Base-by-base conservation (phyloP, 2,329 filamentous ascomycete species). In the Monosporascus ibericus region DNA sequence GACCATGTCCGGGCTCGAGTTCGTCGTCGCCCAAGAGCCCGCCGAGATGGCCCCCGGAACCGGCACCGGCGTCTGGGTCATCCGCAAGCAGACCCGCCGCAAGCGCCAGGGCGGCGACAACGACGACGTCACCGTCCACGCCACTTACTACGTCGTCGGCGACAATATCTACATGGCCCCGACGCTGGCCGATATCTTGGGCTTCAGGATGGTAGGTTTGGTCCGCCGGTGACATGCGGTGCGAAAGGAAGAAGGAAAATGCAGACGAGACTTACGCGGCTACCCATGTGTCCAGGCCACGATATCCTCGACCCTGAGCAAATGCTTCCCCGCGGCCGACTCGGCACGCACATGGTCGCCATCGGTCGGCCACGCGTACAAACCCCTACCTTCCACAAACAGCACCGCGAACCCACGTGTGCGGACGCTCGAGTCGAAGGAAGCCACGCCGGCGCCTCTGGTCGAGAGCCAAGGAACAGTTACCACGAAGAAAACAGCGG, bases 141-240 rank as follows among this genome's bases (percentile, higher is more conserved):
- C 78, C 5, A 77, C 78, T 2, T 87, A 86, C 63, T 87, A 85
- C 61, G 75, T 87, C 2, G 76, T 85, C 1, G 83, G 82, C 0
- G 81, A 85, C 58, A 83, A 86, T 50, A 79, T 87, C 3, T 87
- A 86, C 63, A 82, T 83, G 77, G 83, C 84, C 8, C 83, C 84
- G 2, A 78, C 77, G 1, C 60, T 86, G 24, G 77, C 75, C 2
- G 82, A 86, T 60, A 75, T 86, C 8, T 63, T 87, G 14, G 77
- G 76, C 47, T 79, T 78, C 48, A 72, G 82, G 59, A 76, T 86
- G 58, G 82, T 85, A 66, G 46, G 75, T 65, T 44, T 27, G 30
- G 11, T 34, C 11, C 30, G 11, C 30, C 9, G 30, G 30, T 14
- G 30, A 34, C 30, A 14, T 34, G 30, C 30, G 4, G 11, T 34